Conservation (phyloP, 306 rosid species). For the Neltuma alba region DNA sequence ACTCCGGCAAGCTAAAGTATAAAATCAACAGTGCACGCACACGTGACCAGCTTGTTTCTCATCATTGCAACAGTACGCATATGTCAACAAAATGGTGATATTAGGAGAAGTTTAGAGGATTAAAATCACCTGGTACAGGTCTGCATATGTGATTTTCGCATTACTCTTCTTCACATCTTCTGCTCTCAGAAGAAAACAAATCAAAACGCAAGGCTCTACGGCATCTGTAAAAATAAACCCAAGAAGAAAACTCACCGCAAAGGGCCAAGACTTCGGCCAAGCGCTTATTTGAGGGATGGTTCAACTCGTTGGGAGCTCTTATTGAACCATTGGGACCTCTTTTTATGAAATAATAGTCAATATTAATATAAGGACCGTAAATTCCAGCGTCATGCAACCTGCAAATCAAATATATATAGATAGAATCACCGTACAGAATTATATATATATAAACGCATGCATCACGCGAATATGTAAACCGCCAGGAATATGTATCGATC, state of each 20-base stretch:
- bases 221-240: not conserved
- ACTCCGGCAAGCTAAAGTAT: slow-evolving; percentile 84
- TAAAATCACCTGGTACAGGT: slow-evolving; percentile 72
- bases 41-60: no score
- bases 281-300: slow-evolving; percentile 56
- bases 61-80: no score
- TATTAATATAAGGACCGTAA: slow-evolving; percentile 30
- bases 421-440: not conserved
- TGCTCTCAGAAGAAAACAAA: slow-evolving; percentile 37
- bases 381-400: slow-evolving; percentile 96
- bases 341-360: not conserved
- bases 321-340: slow-evolving; percentile 85
- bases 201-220: not conserved
- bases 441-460: not conserved
- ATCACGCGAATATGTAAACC: not conserved
- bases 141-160: slow-evolving; percentile 69
- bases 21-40: not conserved
- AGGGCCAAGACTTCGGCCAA: slow-evolving; percentile 55
- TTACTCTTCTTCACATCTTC: slow-evolving; percentile 67
- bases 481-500: not conserved
- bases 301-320: slow-evolving; percentile 39
- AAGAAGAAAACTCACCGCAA: slow-evolving; percentile 53
- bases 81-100: not conserved
- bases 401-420: not conserved
- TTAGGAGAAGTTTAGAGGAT: not conserved